Base-by-base conservation (phyloP, 2,329 filamentous ascomycete genomes). In the Pezicula neosporulosa region DNA sequence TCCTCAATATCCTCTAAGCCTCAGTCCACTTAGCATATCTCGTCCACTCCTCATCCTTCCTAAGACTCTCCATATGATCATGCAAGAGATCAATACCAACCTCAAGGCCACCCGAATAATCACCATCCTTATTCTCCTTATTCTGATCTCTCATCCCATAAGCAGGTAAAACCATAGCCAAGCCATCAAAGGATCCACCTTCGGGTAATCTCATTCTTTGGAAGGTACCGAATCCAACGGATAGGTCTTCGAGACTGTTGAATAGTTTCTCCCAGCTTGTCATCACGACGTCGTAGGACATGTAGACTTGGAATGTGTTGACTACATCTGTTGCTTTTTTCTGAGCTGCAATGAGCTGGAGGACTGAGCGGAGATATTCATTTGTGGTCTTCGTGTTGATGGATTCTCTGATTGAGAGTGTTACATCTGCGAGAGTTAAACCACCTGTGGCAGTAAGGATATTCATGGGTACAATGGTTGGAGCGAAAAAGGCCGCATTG, bases 261-360 rank as follows among this genome's bases (percentile, higher is more conserved):
- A 41, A 54, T 21, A 51, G 24, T 4, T 35, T 48, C 30, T 47
- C 47, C 52, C 52, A 51, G 38, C 43, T 51, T 2, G 52, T 51
- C 12, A 37, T 41, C 9, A 54, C 37, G 7, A 51, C 10, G 38
- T 54, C 52, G 10, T 44, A 27, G 8, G 48, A 48, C 37, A 38
- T 36, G 44, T 42, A 54, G n/a, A 44, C 21, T 37, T 47, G n/a
- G 27, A 51, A 38, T 18, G 42, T 36, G 15, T 48, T 41, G 13
- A 44, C 19, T 12, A 51, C 49, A 48, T 54, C 52, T 5, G 41
- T 42, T 12, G 38, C 27, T 13, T n/a, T 33, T 28, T 37, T 37
- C 41, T 53, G 51, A 9, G 47, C 21, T 6, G 42, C 48, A 5
- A 41, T 24, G 13, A 53, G 16, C 13, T 51, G 51, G 13, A 50